Evolutionary conservation across 768 basidiomycete species (phyloP).

Genomic region (Tulasnella sp.): DNA sequence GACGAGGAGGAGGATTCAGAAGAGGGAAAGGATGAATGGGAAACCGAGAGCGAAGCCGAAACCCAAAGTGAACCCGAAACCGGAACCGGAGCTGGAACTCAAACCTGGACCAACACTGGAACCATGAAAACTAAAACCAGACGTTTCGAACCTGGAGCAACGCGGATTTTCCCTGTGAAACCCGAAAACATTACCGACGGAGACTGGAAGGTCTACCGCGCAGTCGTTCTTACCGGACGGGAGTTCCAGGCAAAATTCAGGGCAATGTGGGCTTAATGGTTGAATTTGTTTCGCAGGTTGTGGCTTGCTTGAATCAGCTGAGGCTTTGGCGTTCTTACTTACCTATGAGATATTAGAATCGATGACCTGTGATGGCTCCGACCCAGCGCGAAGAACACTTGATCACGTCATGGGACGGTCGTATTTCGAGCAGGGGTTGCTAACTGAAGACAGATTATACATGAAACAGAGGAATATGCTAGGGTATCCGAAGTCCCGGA

Average conservation of each 20-base stretch:
- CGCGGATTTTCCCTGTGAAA: background rate
- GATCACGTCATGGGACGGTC: background rate
- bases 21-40: conserved; percentile 24
- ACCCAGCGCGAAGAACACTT: background rate
- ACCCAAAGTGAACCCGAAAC: too few species aligned
- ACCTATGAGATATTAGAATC: too few species aligned
- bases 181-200: conserved; percentile 36
- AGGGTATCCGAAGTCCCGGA: background rate
- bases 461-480: background rate
- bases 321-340: too few species aligned
- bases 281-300: too few species aligned
- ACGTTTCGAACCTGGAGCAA: background rate
- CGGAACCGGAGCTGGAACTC: too few species aligned
- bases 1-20: conserved; percentile 31
- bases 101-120: too few species aligned
- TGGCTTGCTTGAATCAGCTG: too few species aligned
- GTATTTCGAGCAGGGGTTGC: background rate
- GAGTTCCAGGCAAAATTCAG: conserved; percentile 60
- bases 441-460: background rate
- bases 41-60: conserved; percentile 26
- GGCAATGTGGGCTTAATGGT: conserved; percentile 54
- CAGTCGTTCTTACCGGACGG: conserved; percentile 42
- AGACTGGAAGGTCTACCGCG: conserved; percentile 56
- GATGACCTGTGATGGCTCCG: too few species aligned
- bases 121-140: too few species aligned